Evolutionary conservation across 768 basidiomycete species (phyloP).

Genomic region (Boletellus emodensis): DNA sequence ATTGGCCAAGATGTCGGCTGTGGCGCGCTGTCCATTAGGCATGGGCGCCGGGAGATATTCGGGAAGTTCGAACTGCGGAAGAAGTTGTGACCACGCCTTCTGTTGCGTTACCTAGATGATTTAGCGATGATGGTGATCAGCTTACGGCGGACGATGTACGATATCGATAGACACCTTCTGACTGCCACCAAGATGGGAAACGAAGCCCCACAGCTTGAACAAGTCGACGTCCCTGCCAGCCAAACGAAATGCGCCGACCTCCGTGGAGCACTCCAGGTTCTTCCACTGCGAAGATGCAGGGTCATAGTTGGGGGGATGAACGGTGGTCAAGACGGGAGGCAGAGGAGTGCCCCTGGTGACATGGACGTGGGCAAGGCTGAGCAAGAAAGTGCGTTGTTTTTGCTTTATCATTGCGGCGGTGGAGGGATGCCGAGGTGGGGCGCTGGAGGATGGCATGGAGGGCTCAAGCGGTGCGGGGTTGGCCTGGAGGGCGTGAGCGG

Average conservation of each 20-base stretch:
- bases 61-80: slow-evolving; percentile 57
- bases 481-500: slow-evolving; percentile 31
- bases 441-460: slow-evolving; percentile 38
- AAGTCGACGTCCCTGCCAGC: slow-evolving; percentile 74
- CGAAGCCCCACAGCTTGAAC: slow-evolving; percentile 67
- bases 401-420: slow-evolving; percentile 41
- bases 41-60: slow-evolving; percentile 48
- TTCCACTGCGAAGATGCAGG: slow-evolving; percentile 61
- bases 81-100: slow-evolving; percentile 54
- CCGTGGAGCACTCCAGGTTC: slow-evolving; percentile 55
- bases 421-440: slow-evolving; percentile 35
- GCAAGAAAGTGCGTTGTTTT: slow-evolving; percentile 58
- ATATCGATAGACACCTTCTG: slow-evolving; percentile 44
- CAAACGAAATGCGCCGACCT: slow-evolving; percentile 61
- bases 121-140: slow-evolving; percentile 3
- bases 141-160: slow-evolving; percentile 12
- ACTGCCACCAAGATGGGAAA: slow-evolving; percentile 58
- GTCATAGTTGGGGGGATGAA: slow-evolving; percentile 57
- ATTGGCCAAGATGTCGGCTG: slow-evolving; percentile 49
- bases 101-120: slow-evolving; percentile 43
- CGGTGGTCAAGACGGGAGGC: slow-evolving; percentile 69
- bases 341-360: slow-evolving; percentile 56
- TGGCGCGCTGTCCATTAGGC: slow-evolving; percentile 44
- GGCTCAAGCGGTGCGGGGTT: slow-evolving; percentile 44
- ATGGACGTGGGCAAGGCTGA: slow-evolving; percentile 58